These are phyloP conservation scores for Botrytis aclada DNA, from an alignment of 2,329 filamentous ascomycete genomes.

Conservation along the genomic window DNA sequence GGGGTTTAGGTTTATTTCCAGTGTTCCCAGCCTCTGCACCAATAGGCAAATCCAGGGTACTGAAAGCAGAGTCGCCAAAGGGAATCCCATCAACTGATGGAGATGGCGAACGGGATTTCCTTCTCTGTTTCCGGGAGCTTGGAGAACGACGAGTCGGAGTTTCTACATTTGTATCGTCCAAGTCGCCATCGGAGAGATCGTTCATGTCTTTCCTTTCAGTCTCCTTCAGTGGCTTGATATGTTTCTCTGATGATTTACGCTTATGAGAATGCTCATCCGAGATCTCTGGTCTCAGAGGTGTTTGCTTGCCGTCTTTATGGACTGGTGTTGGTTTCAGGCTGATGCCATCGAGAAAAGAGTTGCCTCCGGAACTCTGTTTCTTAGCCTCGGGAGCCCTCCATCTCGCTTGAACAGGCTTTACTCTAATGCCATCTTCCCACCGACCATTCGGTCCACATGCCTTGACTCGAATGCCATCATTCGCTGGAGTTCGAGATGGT, in stretches of 20 bases:
- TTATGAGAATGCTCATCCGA: slow-evolving; percentile 21
- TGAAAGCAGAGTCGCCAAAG: slow-evolving; percentile 65
- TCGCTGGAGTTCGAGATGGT: slow-evolving; percentile 32
- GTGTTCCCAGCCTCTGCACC: slow-evolving; percentile 49
- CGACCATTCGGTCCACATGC: slow-evolving; percentile 23
- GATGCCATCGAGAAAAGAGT: slow-evolving; percentile 33
- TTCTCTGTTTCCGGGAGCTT: slow-evolving; percentile 25
- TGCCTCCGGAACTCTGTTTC: not conserved
- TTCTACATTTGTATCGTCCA: not conserved
- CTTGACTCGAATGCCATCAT: slow-evolving; percentile 33
- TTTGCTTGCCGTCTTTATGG: slow-evolving; percentile 26
- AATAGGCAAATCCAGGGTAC: slow-evolving; percentile 56
- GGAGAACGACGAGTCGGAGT: slow-evolving; percentile 28
- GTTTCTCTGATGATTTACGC: slow-evolving; percentile 29
- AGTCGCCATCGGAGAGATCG: not conserved
- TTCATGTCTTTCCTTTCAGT: not conserved
- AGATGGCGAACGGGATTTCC: slow-evolving; percentile 28
- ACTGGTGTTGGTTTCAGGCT: slow-evolving; percentile 31
- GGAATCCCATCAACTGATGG: slow-evolving; percentile 59
- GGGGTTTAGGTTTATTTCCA: slow-evolving; percentile 44
- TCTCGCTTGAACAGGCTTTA: slow-evolving; percentile 30
- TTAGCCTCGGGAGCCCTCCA: slow-evolving; percentile 36
- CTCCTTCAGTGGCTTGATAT: slow-evolving; percentile 27
- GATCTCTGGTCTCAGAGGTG: slow-evolving; percentile 18
- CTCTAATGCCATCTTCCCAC: slow-evolving; percentile 37